Evolutionary conservation across 2,329 filamentous ascomycete genomes (phyloP).

Genomic region (Tolypocladium cylindrosporum): DNA sequence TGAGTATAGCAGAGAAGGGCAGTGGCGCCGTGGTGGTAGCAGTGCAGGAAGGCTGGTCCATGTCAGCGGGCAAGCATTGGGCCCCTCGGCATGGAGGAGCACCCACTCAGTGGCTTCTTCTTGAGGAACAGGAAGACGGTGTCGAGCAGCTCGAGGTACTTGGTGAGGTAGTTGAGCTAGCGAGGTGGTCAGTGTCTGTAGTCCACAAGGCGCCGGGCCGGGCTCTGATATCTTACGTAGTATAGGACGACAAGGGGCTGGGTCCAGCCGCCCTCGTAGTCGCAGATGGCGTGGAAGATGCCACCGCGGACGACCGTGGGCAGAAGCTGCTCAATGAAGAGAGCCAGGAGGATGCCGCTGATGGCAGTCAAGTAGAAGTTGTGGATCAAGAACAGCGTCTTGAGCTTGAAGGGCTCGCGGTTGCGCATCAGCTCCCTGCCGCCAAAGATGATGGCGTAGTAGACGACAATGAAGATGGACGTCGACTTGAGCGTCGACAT

Average conservation of each 20-base stretch:
- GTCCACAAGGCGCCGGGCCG: not conserved
- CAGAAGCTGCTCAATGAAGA: conserved; percentile 87
- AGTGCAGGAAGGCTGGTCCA: conserved; percentile 80
- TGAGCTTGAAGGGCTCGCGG: conserved; percentile 76
- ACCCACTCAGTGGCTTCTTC: conserved; percentile 83
- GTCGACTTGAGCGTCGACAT: conserved; percentile 86
- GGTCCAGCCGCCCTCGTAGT: conserved; percentile 77
- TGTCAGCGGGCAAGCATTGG: conserved; percentile 16
- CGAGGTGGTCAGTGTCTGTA: conserved; percentile 22
- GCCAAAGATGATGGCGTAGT: conserved; percentile 91
- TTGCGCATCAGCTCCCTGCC: conserved; percentile 88
- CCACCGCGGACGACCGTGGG: conserved; percentile 72
- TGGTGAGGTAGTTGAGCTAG: conserved; percentile 95
- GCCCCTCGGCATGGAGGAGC: not conserved
- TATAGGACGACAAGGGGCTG: conserved; percentile 88
- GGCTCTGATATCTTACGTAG: conserved; percentile 57
- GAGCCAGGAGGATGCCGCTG: conserved; percentile 66
- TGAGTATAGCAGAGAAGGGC: conserved; percentile 97
- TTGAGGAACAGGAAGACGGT: conserved; percentile 96
- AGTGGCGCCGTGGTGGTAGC: conserved; percentile 96
- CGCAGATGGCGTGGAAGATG: conserved; percentile 83
- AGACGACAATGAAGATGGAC: conserved; percentile 68
- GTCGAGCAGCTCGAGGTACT: conserved; percentile 91
- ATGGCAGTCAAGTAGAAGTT: conserved; percentile 89
- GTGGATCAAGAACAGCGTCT: conserved; percentile 85